Evolutionary conservation across 805 yeast genomes (phyloP).

Genomic region (Yarrowia yakushimensis): DNA sequence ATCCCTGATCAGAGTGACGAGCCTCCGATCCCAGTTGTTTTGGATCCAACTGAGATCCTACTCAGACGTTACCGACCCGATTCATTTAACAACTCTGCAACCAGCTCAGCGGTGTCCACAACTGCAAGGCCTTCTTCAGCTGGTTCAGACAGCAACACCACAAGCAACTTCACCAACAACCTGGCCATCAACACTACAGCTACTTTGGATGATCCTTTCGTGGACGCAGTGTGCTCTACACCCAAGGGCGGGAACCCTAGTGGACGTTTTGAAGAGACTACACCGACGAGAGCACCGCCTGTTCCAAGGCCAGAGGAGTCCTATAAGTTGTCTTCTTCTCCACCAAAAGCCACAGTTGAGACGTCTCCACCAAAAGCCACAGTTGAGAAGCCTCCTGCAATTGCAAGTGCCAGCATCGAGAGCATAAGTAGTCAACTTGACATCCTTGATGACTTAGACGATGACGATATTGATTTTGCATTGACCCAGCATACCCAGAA

Average conservation of each 20-base stretch:
- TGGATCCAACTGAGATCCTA: not conserved
- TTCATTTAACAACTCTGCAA: not conserved
- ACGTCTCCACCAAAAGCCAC: not conserved
- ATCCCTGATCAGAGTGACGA: not conserved
- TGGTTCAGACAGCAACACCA: not conserved
- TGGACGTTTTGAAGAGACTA: not conserved
- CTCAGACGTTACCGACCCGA: not conserved
- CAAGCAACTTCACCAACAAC: not conserved
- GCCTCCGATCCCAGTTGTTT: not conserved
- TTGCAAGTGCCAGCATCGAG: no score
- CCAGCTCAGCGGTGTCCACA: not conserved
- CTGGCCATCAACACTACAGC: not conserved
- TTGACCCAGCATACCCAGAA: conserved; percentile 14
- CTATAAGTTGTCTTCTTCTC: not conserved
- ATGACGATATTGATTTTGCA: conserved; percentile 14
- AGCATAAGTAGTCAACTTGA: not conserved
- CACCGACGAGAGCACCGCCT: not conserved
- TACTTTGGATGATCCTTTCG: not conserved
- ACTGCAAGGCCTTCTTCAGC: not conserved
- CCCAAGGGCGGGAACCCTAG: not conserved
- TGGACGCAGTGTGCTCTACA: not conserved
- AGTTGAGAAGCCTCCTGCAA: not conserved
- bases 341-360: not conserved
- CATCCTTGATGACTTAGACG: not conserved
- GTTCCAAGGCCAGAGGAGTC: not conserved